Conservation (phyloP, 257 asterid genomes). For the Thymus mandschuricus region DNA sequence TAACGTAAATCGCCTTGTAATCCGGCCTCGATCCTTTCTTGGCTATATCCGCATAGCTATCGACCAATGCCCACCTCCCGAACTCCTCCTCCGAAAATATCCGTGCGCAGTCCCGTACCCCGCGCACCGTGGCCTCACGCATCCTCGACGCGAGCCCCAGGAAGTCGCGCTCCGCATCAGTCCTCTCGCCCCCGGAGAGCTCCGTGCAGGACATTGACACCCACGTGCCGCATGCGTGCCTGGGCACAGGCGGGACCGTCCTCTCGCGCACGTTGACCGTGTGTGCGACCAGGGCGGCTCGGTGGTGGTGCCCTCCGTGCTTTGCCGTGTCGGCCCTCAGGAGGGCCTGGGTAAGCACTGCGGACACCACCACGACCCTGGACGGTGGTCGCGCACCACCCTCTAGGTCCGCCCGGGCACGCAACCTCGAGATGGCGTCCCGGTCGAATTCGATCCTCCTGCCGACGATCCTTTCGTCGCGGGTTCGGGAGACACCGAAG, state of each 20-base stretch:
- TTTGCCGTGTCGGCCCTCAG: constrained; percentile 18
- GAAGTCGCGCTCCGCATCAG: not conserved
- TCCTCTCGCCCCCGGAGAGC: not conserved
- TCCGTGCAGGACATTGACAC: not conserved
- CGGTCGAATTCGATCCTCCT: constrained; percentile 22
- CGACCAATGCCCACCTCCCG: constrained; percentile 28
- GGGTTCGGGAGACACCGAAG: not conserved
- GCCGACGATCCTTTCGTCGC: not conserved
- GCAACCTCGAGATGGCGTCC: constrained; percentile 10
- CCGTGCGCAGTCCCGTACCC: not conserved
- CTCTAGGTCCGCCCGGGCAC: not conserved
- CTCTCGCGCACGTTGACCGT: constrained; percentile 16
- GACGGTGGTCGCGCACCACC: not conserved
- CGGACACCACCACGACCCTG: constrained; percentile 27
- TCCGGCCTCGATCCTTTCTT: constrained; percentile 10
- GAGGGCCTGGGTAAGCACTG: constrained; percentile 17
- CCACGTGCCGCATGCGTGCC: constrained; percentile 33
- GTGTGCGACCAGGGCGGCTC: not conserved
- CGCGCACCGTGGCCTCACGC: constrained; percentile 13
- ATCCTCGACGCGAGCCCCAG: not conserved
- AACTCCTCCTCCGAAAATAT: constrained; percentile 16
- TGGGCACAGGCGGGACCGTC: constrained; percentile 12
- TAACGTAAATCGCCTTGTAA: constrained; percentile 20
- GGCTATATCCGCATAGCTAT: constrained; percentile 2
- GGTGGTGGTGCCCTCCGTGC: not conserved